Evolutionary conservation across 495 filamentous ascomycete genomes (phyloP).

Genomic region (Talaromyces thailandensis): DNA sequence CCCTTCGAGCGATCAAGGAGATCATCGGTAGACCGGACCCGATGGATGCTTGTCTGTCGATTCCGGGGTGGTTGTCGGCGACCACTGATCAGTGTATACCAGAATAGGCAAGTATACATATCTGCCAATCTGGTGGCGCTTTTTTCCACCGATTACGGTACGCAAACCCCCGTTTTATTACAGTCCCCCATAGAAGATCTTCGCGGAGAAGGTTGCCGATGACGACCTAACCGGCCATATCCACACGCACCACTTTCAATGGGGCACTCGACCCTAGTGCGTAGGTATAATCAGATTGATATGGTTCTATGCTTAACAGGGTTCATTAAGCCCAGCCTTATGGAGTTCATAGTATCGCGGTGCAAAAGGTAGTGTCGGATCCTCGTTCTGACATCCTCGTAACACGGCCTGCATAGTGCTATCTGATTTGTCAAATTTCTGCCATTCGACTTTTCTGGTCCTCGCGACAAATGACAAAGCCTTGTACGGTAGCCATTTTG

Average conservation of each 20-base stretch:
- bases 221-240: not conserved
- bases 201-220: not conserved
- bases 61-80: not conserved
- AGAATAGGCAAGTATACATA: slow-evolving; percentile 8
- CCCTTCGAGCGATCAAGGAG: not conserved
- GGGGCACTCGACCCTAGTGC: not conserved
- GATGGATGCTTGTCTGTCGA: not conserved
- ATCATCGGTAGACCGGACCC: not conserved
- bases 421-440: not conserved
- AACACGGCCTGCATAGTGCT: not conserved
- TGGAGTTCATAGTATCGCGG: not conserved
- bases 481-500: not conserved
- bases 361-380: not conserved
- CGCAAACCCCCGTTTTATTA: not conserved
- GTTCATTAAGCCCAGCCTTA: not conserved
- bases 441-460: not conserved
- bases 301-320: not conserved
- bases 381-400: not conserved
- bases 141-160: slow-evolving; percentile 2
- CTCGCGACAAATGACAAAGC: not conserved
- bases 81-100: not conserved
- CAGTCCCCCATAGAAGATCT: not conserved
- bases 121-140: slow-evolving; percentile 2
- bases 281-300: not conserved
- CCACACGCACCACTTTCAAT: not conserved